Base-by-base conservation (phyloP, 352 stramenopile species). In the Thalassiosira livingstoniorum region DNA sequence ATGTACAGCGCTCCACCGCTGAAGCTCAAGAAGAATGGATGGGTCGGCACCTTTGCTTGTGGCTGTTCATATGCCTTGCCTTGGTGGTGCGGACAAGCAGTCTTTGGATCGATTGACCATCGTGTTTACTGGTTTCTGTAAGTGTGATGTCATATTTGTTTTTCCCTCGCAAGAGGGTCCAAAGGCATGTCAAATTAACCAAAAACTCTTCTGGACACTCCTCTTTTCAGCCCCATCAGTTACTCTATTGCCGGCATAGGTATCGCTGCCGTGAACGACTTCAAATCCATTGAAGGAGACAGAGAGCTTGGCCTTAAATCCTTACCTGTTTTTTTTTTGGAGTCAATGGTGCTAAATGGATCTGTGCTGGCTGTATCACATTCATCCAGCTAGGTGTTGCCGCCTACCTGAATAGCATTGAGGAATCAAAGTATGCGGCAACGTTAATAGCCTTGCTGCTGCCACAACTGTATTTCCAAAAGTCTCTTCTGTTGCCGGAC, bases 211-310 rank as follows among this genome's bases (percentile, higher is more conserved):
- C n/a, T n/a, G n/a, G 37, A 31, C n/a, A 66, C 71, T 29, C 47
- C 29, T 27, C 57, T 13, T 25, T 35, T 53, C 25, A 93, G 89
- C 60, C 90, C 90, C 4, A 91, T 96, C 68, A 82, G 95, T 31
- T 96, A 96, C 85, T 95, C 91, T 1, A 93, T 96, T 86, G 94
- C 93, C 58, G 94, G 94, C 32, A 84, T 97, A 25, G 92, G 92
- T 43, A 96, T 97, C 80, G 94, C 93, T 21, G 96, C 96, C 83
- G 94, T 97, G 0, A 97, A 97, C 82, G 94, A 97, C 81, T 97
- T 97, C 78, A 97, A 97, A 83, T 96, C 91, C 11, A 92, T 96
- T 60, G 91, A 95, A 82, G 91, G 92, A 57, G 88, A 94, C 82
- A 71, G 89, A 60, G 85, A 80, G 27, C 78, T 97, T 68, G 94